Evolutionary conservation across 2,329 filamentous ascomycete species (phyloP), one percentile per base, ranked within the genome.

Genomic region (Curvularia hawaiiensis): DNA sequence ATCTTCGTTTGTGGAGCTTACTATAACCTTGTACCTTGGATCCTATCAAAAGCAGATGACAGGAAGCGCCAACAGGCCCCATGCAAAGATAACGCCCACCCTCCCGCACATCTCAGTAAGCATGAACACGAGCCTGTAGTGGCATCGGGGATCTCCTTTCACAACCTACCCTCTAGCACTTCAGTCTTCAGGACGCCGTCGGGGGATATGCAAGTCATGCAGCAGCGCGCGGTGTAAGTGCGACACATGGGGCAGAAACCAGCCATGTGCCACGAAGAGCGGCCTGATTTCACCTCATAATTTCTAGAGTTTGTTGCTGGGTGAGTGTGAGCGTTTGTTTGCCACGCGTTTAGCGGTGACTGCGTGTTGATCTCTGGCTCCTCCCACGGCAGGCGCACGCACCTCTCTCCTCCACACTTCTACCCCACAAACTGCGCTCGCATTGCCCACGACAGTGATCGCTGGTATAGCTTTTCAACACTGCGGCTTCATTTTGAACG

Each of bases 1-100:
- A 81, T 90, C 2, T 87, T 90, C 72, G 82, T 83, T 0, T 87
- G 84, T 57, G 88, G 88, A 0, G 85, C 82, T 1, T 87, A 87
- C 59, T 89, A 85, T 66, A 89, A 89, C 62, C 71, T 90, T 3
- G 52, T 80, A 12, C 87, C 88, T 1, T 88, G 85, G 85, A 58
- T 84, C 0, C 73, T 56, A 69, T 33, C 74, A 51, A 79, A 73
- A 60, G 55, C 76, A 38, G 60, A 65, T 24, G 65, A 66, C 40
- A 62, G 33, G 12, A 60, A 38, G 31, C 40, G 14, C 31, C 61
- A 58, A 26, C 53, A 38, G 35, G 43, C 45, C n/a, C 51, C 20
- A 54, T 50, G 49, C 22, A 46, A 39, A 30, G n/a, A 14, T 3
- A 26, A 44, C 31, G 30, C 45, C 10, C 14, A 50, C 33, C 38